These are phyloP conservation scores for Populus pruinosa DNA, from an alignment of 345 rosid genomes.

Conservation along the genomic window DNA sequence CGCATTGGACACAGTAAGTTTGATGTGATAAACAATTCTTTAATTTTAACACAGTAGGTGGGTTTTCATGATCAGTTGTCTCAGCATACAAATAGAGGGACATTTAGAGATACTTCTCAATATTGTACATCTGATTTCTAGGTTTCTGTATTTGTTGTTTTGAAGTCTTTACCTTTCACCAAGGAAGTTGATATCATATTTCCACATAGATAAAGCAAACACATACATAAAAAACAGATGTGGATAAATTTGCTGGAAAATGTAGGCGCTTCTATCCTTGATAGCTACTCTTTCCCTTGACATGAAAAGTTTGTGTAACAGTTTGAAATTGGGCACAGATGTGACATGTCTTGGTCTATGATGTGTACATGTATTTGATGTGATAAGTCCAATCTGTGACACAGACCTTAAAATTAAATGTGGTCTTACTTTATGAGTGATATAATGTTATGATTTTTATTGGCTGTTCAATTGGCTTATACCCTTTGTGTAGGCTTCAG, in stretches of 20 bases:
- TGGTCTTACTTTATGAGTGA: not conserved
- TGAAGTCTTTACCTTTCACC: not conserved
- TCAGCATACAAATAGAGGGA: not conserved
- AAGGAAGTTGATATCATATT: not conserved
- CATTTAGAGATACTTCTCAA: not conserved
- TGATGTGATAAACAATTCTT: not conserved
- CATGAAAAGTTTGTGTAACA: too few relatives aligned
- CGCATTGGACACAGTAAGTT: too few relatives aligned
- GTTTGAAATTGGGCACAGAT: too few relatives aligned
- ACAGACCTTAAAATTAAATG: not conserved
- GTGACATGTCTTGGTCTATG: not conserved
- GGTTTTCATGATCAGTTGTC: not conserved
- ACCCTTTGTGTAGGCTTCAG: slow-evolving; percentile 41
- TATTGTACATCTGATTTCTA: not conserved
- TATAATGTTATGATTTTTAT: not conserved
- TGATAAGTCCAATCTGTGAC: not conserved
- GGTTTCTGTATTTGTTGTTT: not conserved
- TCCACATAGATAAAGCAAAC: not conserved
- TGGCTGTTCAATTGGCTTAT: slow-evolving; percentile 10
- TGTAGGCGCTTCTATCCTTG: too few relatives aligned
- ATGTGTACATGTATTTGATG: not conserved
- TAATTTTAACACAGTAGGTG: not conserved
- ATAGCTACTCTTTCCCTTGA: too few relatives aligned
- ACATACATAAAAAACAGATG: not conserved
- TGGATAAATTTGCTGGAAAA: too few relatives aligned